phyloP scores from a whole-genome alignment of 768 basidiomycete species.

The Termitomyces sp. region DNA sequence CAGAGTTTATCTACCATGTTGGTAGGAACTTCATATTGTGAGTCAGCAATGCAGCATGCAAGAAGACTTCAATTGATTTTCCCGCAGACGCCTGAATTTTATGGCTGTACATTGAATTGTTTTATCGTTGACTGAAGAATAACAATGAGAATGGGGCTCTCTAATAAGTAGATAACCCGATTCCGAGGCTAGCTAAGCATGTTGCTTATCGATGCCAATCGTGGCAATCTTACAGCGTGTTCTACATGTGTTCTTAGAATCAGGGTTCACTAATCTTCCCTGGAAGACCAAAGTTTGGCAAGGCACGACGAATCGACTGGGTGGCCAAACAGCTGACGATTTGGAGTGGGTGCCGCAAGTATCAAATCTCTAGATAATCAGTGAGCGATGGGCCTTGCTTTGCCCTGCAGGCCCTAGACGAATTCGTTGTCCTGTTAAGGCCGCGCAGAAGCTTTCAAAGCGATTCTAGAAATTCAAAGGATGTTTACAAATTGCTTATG shows the following conservation, averaged over 20 bases:
- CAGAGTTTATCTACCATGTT: slow-evolving; percentile 84
- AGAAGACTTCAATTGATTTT: background rate
- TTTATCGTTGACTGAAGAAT: background rate
- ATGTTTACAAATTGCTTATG: background rate
- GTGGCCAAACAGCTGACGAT: background rate
- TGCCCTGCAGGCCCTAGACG: background rate
- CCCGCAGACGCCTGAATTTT: slow-evolving; percentile 1
- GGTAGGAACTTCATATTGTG: slow-evolving; percentile 86
- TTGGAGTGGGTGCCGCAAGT: background rate
- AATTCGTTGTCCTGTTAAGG: background rate
- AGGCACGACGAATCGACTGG: background rate
- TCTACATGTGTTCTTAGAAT: slow-evolving; percentile 13
- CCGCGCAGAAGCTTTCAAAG: background rate
- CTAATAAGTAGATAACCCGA: background rate
- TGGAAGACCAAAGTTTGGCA: background rate
- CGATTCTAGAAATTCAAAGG: background rate
- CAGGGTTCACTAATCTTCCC: slow-evolving; percentile 5
- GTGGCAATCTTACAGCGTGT: slow-evolving; percentile 14
- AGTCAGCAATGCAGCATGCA: slow-evolving; percentile 20
- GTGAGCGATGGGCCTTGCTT: background rate
- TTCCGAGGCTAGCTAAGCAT: background rate
- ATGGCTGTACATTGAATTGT: background rate
- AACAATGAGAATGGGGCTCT: background rate
- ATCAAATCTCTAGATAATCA: background rate
- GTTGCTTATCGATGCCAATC: slow-evolving; percentile 16